phyloP scores from a whole-genome alignment of 2,329 filamentous ascomycete genomes.

The Chrysosporium keratinophilum region DNA sequence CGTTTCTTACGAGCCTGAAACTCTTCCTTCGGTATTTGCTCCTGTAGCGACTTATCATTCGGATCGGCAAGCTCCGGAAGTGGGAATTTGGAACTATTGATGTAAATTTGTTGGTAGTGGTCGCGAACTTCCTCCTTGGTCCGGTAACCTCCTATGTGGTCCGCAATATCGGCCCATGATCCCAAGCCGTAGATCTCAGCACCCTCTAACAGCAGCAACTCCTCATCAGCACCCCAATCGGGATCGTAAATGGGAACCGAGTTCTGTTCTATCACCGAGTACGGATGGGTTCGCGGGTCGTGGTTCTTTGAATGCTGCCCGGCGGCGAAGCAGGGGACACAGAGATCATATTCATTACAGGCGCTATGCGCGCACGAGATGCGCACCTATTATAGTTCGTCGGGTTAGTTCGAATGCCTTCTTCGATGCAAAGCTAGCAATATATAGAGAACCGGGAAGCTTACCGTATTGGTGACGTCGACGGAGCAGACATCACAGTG shows the following conservation, averaged over 20 bases:
- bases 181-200: constrained; percentile 93
- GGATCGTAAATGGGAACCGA: constrained; percentile 91
- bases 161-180: constrained; percentile 95
- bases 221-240: constrained; percentile 96
- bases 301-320: constrained; percentile 74
- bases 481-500: constrained; percentile 95
- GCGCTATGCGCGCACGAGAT: constrained; percentile 77
- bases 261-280: constrained; percentile 93
- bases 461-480: constrained; percentile 91
- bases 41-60: constrained; percentile 64
- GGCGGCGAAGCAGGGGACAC: constrained; percentile 84
- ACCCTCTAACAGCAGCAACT: constrained; percentile 83
- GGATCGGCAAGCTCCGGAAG: constrained; percentile 79
- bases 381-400: constrained; percentile 57
- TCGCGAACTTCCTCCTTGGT: constrained; percentile 92
- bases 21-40: constrained; percentile 75
- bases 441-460: constrained; percentile 26
- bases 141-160: constrained; percentile 92
- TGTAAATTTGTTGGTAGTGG: constrained; percentile 81
- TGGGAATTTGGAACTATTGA: constrained; percentile 74
- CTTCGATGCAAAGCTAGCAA: neutral
- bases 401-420: neutral
- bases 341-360: constrained; percentile 93
- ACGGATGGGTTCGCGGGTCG: constrained; percentile 75
- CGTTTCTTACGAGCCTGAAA: constrained; percentile 90